Evolutionary conservation across 768 basidiomycete species (phyloP).

Genomic region (Rhodosporidiobolus odoratus): DNA sequence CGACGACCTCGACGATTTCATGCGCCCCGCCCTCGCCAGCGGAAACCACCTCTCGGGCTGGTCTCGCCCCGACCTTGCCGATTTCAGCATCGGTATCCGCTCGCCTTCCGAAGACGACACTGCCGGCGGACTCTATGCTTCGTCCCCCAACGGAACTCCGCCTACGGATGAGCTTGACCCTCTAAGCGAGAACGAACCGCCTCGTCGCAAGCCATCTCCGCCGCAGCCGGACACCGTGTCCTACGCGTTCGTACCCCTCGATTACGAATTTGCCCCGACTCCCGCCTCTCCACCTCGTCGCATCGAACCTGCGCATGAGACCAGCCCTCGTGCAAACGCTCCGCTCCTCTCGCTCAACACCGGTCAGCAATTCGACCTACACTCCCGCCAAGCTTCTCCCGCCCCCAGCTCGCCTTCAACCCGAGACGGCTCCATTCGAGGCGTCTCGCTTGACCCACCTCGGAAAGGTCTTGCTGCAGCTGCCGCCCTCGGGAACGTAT

Average conservation of each 20-base stretch:
- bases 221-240: constrained; percentile 1
- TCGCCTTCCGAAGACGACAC: not conserved
- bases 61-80: constrained; percentile 17
- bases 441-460: constrained; percentile 7
- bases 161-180: constrained; percentile 27
- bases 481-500: not conserved
- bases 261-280: not conserved
- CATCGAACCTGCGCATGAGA: not conserved
- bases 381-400: not conserved
- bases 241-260: constrained; percentile 5
- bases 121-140: not conserved
- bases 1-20: constrained; percentile 29
- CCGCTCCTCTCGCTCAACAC: not conserved
- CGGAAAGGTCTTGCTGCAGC: not conserved
- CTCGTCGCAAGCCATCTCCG: not conserved
- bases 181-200: not conserved
- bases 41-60: constrained; percentile 34
- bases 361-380: not conserved
- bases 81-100: constrained; percentile 11
- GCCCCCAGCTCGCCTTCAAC: not conserved
- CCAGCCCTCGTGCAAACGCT: not conserved
- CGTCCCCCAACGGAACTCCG: constrained; percentile 2
- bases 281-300: not conserved
- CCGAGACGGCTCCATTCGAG: constrained; percentile 14
- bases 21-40: constrained; percentile 1